Conservation (phyloP, 148 eudicot genomes). For the Nepenthes mirabilis region DNA sequence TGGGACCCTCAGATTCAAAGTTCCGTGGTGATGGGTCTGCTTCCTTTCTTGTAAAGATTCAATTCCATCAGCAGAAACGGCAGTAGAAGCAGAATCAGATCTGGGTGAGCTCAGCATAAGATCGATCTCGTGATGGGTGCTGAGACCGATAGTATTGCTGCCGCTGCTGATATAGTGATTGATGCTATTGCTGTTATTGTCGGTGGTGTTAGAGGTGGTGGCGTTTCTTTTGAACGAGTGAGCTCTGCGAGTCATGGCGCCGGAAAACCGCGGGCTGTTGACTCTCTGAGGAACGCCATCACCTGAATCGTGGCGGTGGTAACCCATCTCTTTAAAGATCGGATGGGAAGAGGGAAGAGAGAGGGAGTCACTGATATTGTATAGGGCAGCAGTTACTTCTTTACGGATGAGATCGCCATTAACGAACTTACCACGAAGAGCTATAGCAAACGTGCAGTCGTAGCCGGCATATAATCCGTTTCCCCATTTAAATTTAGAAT, state of each 20-base stretch:
- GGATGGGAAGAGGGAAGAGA: neutral
- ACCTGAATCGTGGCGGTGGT: conserved; percentile 27
- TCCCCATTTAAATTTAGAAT: too few species aligned
- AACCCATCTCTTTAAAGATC: conserved; percentile 17
- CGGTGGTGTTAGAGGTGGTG: conserved; percentile 1
- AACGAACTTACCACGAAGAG: neutral
- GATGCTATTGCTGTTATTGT: neutral
- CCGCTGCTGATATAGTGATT: neutral
- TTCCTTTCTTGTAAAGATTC: conserved; percentile 36
- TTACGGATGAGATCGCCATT: conserved; percentile 6
- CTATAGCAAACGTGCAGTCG: neutral
- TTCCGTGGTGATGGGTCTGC: conserved; percentile 22
- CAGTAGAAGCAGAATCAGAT: conserved; percentile 35
- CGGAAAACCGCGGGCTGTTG: conserved; percentile 66
- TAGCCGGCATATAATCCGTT: too few species aligned
- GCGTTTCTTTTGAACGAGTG: conserved; percentile 62
- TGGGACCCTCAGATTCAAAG: conserved; percentile 11
- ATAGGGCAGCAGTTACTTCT: neutral
- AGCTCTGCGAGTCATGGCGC: conserved; percentile 78
- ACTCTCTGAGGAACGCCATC: conserved; percentile 46
- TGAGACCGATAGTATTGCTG: neutral
- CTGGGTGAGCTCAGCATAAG: conserved; percentile 58
- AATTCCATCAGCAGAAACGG: conserved; percentile 25
- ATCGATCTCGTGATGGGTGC: conserved; percentile 49
- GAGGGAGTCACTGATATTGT: neutral